Evolutionary conservation across 805 yeast species (phyloP).

Genomic region (Yamadazyma philogaea): DNA sequence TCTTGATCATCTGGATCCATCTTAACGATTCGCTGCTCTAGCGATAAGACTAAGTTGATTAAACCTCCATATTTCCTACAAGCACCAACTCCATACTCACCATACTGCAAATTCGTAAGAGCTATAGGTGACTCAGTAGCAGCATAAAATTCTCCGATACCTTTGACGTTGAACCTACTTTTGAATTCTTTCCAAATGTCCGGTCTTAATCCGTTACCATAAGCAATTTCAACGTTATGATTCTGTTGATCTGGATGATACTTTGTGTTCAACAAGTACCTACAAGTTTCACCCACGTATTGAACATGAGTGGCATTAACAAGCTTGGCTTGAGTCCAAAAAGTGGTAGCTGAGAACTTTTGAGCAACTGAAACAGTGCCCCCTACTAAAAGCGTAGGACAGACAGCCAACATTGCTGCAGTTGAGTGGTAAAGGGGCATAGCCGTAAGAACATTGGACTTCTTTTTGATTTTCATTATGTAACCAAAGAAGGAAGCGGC

Average conservation of each 20-base stretch:
- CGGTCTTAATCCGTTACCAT: conserved; percentile 86
- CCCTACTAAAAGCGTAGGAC: conserved; percentile 64
- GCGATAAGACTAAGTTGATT: conserved; percentile 49
- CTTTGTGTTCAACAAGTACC: conserved; percentile 71
- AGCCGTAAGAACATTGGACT: conserved; percentile 72
- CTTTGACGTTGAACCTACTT: conserved; percentile 66
- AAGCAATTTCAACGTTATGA: conserved; percentile 67
- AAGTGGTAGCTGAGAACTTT: conserved; percentile 77
- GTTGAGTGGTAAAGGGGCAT: conserved; percentile 97
- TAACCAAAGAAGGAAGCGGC: conserved; percentile 70
- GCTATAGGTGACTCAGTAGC: conserved; percentile 93
- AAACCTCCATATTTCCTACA: conserved; percentile 74
- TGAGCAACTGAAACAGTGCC: conserved; percentile 75
- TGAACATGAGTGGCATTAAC: conserved; percentile 77
- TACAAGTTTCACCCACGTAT: conserved; percentile 93
- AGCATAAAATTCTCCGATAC: conserved; percentile 88
- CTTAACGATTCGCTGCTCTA: conserved; percentile 59
- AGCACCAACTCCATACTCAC: conserved; percentile 82
- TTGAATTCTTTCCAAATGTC: conserved; percentile 88
- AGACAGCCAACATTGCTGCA: conserved; percentile 80
- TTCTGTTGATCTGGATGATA: conserved; percentile 60
- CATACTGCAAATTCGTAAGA: conserved; percentile 73
- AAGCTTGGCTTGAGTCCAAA: conserved; percentile 84
- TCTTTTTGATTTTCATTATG: conserved; percentile 55
- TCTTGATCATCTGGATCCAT: conserved; percentile 81